Conservation (phyloP, 176 grass and related monocot genomes). For the Hordeum marinum region DNA sequence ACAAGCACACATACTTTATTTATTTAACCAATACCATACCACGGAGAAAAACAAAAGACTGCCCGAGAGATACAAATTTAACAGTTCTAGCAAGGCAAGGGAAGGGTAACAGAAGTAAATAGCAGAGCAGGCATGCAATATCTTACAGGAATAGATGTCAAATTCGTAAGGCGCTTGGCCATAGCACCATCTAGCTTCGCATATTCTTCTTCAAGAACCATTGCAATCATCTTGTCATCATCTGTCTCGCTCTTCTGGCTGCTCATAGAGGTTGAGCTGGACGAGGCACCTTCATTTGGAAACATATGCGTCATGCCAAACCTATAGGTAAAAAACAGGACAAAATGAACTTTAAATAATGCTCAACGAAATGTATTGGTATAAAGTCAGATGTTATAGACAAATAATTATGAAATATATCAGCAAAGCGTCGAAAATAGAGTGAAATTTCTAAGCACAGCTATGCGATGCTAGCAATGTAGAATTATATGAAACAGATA, state of each 20-base stretch:
- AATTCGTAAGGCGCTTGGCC: constrained; percentile 79
- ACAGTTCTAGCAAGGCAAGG: background rate
- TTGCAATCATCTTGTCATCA: constrained; percentile 94
- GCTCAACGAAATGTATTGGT: background rate
- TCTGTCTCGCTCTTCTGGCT: constrained; percentile 55
- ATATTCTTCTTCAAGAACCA: constrained; percentile 96
- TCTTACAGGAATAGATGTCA: constrained; percentile 89
- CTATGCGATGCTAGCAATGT: background rate
- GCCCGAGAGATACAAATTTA: background rate
- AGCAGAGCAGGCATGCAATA: background rate
- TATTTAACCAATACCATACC: background rate
- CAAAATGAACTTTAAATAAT: background rate
- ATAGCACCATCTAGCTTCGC: constrained; percentile 83
- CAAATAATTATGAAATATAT: background rate
- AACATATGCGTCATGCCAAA: constrained; percentile 42
- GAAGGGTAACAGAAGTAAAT: constrained; percentile 10
- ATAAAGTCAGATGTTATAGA: background rate
- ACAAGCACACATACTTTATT: background rate
- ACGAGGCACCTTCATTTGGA: constrained; percentile 65
- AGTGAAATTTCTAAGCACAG: background rate
- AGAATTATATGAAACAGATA: background rate
- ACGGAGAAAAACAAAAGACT: background rate
- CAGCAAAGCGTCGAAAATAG: background rate
- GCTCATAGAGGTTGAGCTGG: constrained; percentile 62
- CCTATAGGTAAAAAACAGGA: constrained; percentile 3